Conservation (phyloP, 129 eudicot species). For the Pulicaria dysenterica region DNA sequence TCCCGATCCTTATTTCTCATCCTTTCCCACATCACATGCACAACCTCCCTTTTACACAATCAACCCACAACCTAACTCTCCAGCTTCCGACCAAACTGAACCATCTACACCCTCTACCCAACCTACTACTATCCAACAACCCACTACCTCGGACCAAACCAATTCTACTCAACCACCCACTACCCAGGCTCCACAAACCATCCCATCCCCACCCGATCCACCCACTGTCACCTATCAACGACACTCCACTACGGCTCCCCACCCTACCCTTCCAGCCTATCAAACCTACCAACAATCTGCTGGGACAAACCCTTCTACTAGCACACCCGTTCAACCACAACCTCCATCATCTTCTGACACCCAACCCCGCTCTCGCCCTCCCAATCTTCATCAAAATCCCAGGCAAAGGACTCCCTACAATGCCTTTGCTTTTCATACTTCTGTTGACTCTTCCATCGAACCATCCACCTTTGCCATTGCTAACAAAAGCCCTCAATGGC, state of each 20-base stretch:
- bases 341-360: not conserved
- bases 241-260: not conserved
- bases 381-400: too few relatives aligned
- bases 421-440: too few relatives aligned
- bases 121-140: too few relatives aligned
- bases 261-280: not conserved
- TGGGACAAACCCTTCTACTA: not conserved
- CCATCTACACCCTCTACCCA: too few relatives aligned
- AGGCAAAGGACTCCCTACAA: too few relatives aligned
- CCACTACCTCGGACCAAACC: not conserved
- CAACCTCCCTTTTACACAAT: not conserved
- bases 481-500: too few relatives aligned
- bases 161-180: not conserved
- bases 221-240: not conserved
- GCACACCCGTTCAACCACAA: not conserved
- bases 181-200: not conserved
- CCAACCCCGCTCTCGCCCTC: too few relatives aligned
- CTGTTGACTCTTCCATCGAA: too few relatives aligned
- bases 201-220: not conserved
- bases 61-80: not conserved
- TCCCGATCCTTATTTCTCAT: not conserved
- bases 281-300: not conserved
- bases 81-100: not conserved
- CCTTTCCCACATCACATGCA: not conserved
- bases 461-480: too few relatives aligned